Evolutionary conservation across 495 filamentous ascomycete genomes (phyloP), one percentile per base, ranked within the genome.

Genomic region (Aspergillus sparsus): DNA sequence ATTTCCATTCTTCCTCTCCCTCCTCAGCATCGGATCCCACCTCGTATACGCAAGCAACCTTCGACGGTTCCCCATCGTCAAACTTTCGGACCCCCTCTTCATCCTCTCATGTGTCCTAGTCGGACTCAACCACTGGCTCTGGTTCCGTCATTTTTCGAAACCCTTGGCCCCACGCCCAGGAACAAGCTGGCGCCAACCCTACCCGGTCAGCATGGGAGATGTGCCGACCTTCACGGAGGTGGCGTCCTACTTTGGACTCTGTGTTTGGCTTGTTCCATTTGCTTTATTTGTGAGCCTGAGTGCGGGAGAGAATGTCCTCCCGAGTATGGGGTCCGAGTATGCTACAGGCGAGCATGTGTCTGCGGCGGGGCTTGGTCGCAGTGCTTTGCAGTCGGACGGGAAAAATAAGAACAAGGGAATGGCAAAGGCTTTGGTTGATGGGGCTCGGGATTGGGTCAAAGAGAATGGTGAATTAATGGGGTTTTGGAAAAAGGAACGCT

Each of bases 241-340:
- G 42, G 92, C 93, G 0, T 93, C 91, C 1, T 98, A 93, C 71
- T 98, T 98, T 67, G 94, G 94, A 5, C 80, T 98, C 8, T 97
- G 91, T 70, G 91, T 98, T 12, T 98, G 94, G 94, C 82, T 98
- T 11, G 89, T 97, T 2, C 94, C 94, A 0, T 98, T 98, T 73
- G 87, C 93, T 31, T 82, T 98, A 37, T 98, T 98, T 67, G 93
- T 98, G 33, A 92, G 88, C 55, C 76, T 98, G 15, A 93, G 89
- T 15, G 95, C 94, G 2, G 89, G 91, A 46, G 94, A 98, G 64
- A 97, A 98, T 71, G 89, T 98, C 10, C 77, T 98, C 59, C 94
- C 94, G 3, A 93, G 86, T 49, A 97, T 96, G 80, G 85, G 86
- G 16, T 82, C 78, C 6, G 83, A 87, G 60, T 87, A 87, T 70